Evolutionary conservation across 495 filamentous ascomycete species (phyloP), one percentile per base, ranked within the genome.

Genomic region (Annulohypoxylon nitens): DNA sequence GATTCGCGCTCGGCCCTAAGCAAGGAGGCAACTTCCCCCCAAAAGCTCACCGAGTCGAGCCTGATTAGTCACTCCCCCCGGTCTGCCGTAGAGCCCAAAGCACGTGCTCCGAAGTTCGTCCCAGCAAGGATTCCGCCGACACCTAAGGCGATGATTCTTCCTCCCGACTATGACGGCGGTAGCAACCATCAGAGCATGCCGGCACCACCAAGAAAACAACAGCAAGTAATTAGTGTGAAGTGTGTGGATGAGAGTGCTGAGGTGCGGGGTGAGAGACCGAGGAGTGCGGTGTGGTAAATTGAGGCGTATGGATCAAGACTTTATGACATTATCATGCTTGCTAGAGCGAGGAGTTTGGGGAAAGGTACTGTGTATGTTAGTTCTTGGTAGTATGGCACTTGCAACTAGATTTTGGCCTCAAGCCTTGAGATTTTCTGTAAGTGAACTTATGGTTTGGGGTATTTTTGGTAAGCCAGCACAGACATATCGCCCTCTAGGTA

Each of bases 91-190:
- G 68, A 65, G 61, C 36, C 45, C 5, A 60, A 25, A 20, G 37
- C 48, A 14, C 26, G 53, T 11, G 26, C 54, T 23, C 47, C 61
- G 1, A 71, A 70, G 57, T 18, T 43, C 3, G 14, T 66, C 25
- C 63, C 54, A 14, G 60, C 54, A 39, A 54, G 61, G 12, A 41
- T 69, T 14, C 66, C 71, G 18, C 65, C 71, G 16, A 74, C 71
- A 10, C 71, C 71, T n/a, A 74, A 74, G 62, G 65, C 71, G 5
- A 74, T 74, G 71, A 37, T 70, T 37, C 58, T 74, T 7, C 71
- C 66, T 36, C 71, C 54, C 11, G 64, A 74, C 23, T 66, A 70
- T 63, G 50, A 70, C 11, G 51, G 37, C 23, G 18, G 37, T 6
- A 43, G 33, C 33, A 50, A 8, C 39, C 69, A 71, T 33, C 55